Base-by-base conservation (phyloP, 2,329 filamentous ascomycete species). In the Epichloe uncinata region DNA sequence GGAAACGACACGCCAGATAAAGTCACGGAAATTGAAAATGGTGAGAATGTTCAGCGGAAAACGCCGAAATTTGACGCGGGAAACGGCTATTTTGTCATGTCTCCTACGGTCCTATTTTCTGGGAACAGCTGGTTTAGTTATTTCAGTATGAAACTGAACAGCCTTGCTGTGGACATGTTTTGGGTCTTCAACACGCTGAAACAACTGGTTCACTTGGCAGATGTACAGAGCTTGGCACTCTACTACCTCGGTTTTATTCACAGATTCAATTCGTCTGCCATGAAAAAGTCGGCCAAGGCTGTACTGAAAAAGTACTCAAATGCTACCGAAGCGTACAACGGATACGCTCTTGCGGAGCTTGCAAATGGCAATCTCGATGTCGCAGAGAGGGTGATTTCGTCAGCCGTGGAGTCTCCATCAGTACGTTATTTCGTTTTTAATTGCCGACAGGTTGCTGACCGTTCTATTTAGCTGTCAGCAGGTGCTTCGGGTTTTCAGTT, bases 341-440 rank as follows among this genome's bases (percentile, higher is more conserved):
- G 82, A 0, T 95, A 91, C 60, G 87, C 84, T 0, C 66, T 87
- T 13, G 78, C 88, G 3, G 87, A 95, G 63, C 73, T 68, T 55
- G 69, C 71, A 1, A 74, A 74, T 33, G 78, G 73, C 0, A 82
- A 84, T 22, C 56, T 61, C 1, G 71, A 77, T 0, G 69, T 79
- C 45, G 82, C 84, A 4, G 68, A 73, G 20, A 80, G 78, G 47
- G 81, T 93, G 0, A 77, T 91, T 58, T 63, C 72, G 1, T 83
- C 84, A 1, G 82, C 87, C 2, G 69, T 87, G 3, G 51, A 58
- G 33, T 57, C 67, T 9, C 49, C 59, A 9, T 56, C 59, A 41
- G 67, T 68, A 56, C 57, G 64, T 58, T 5, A 5, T 30, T 30
- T 30, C 2, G 3, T 18, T 11, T 2, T 6, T 38, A n/a, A 6